Evolutionary conservation across 78 protist species (phyloP), one percentile per base, ranked within the genome.

Genomic region (Dictyostelium intermedium): DNA sequence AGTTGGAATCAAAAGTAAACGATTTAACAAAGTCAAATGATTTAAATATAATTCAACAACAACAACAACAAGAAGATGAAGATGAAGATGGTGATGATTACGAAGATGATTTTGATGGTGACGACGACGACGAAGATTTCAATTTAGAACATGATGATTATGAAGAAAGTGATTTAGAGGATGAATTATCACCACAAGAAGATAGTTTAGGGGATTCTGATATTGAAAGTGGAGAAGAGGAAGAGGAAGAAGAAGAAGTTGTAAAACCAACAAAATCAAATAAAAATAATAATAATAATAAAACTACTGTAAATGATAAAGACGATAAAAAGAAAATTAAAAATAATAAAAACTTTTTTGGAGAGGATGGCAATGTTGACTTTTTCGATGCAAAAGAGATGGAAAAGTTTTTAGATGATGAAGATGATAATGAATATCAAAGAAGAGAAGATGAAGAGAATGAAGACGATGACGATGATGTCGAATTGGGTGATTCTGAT

Each of bases 341-440:
- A 47, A 69, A 11, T 16, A 72, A 11, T 7, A 72, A 66, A 66
- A 30, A 30, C 32, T 66, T 66, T 66, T 66, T 66, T 66, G 74
- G 74, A 4, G 74, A 78, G 0, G 11, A 18, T 56, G 37, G n/a
- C 27, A 87, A 81, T n/a, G 74, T 82, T 5, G 70, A 83, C 30
- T 81, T 81, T 78, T 93, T 83, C 50, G 74, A 93, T 47, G 77
- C 77, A n/a, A 69, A 87, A 34, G 93, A 50, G 41, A 92, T 83
- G 84, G 92, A 93, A 56, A 63, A 85, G 66, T 72, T 50, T 34
- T 92, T 84, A n/a, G 92, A 95, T 74, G 87, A 81, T 43, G 95
- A 72, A 20, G 96, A 77, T 43, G 97, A 92, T 25, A 69, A 45
- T n/a, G 95, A 39, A 41, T 78, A 39, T 27, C 93, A 91, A 27